Percentiles rank a stretch among this genome's conserved stretches.
Conservation (phyloP, 2,329 filamentous ascomycete genomes). For the Ophiostoma sp. region DNA sequence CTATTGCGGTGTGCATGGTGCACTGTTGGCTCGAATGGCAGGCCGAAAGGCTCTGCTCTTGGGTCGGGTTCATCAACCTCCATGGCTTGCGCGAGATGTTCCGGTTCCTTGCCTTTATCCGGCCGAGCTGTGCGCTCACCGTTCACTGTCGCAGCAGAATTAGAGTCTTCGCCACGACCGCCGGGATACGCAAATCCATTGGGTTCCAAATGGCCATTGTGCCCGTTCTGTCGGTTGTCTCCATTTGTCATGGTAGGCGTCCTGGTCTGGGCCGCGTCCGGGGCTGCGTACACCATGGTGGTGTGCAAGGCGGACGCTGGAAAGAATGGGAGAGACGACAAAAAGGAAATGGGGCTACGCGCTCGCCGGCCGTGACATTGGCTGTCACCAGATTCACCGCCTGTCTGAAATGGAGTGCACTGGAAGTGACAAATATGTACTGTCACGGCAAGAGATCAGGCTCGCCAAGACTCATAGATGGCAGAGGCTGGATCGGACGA, state of each 20-base stretch:
- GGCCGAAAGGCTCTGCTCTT: not conserved
- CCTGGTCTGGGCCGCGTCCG: not conserved
- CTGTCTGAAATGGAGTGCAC: not conserved
- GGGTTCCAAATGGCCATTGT: not conserved
- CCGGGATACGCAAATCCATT: not conserved
- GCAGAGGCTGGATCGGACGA: not conserved
- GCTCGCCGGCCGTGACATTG: not conserved
- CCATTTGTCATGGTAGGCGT: not conserved
- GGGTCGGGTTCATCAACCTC: not conserved
- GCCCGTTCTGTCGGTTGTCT: not conserved
- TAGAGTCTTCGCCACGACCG: not conserved
- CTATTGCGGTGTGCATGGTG: not conserved
- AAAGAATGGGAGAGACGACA: not conserved
- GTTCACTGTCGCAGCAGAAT: not conserved
- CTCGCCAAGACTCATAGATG: not conserved
- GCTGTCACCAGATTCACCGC: not conserved
- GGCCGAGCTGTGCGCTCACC: not conserved
- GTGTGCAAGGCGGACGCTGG: not conserved
- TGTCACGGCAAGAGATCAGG: not conserved
- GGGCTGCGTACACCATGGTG: not conserved
- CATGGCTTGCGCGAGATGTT: not conserved
- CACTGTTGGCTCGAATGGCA: not conserved
- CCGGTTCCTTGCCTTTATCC: slow-evolving; percentile 4
- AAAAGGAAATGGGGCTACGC: slow-evolving; percentile 1
- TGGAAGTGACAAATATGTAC: not conserved